These are phyloP conservation scores for Vaccinium macrocarpon DNA, from an alignment of 148 eudicot species.

Conservation along the genomic window DNA sequence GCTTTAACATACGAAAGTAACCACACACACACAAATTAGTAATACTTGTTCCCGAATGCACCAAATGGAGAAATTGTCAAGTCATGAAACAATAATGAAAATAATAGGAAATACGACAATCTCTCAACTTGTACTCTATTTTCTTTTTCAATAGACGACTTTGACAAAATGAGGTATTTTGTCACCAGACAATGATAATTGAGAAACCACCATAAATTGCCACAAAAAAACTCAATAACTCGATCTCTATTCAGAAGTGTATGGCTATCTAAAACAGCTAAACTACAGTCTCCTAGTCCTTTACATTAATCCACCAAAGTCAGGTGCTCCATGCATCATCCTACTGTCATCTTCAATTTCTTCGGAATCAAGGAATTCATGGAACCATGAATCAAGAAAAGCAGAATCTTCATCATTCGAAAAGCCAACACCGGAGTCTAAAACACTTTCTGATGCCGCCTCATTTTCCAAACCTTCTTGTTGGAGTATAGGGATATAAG, in stretches of 20 bases:
- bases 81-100: neutral
- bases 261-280: neutral
- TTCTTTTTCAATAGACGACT: neutral
- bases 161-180: neutral
- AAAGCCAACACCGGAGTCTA: neutral
- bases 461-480: neutral
- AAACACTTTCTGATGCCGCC: neutral
- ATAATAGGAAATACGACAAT: neutral
- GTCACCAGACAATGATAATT: neutral
- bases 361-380: neutral
- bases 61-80: neutral
- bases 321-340: neutral
- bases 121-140: neutral
- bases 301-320: neutral
- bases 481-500: neutral
- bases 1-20: neutral
- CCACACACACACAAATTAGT: neutral
- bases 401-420: neutral
- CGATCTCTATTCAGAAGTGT: neutral
- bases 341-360: neutral
- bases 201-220: neutral
- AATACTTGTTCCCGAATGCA: neutral
- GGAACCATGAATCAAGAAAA: neutral
- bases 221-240: neutral
- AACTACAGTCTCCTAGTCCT: neutral